Base-by-base conservation (phyloP, 305 asterid genomes). In the Vinca major region DNA sequence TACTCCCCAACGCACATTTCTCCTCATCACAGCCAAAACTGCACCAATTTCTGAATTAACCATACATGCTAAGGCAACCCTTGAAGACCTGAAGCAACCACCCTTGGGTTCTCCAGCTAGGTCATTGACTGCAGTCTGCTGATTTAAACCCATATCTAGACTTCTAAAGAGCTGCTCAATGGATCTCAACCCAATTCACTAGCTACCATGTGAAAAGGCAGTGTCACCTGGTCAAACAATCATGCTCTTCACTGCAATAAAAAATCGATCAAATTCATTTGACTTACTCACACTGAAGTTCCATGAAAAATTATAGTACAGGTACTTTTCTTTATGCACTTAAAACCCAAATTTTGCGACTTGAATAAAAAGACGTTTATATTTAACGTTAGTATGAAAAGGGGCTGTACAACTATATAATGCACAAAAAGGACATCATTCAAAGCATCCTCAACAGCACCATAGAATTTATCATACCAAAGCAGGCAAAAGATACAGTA, bases 21-120 rank as follows among this genome's bases (percentile, higher is more conserved):
- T 86, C 86, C 97, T 88, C 97, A 93, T 93, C 71, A 93, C 99
- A 69, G 97, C 91, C 88, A 89, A 85, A 79, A 90, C 99, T 4
- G 96, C 95, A 67, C 96, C 99, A 62, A 93, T 90, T 82, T 93
- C 99, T 66, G 99, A 89, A 80, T 85, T 90, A 75, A 93, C 80
- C 83, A 89, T 85, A 68, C 95, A 90, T 65, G 94, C 96, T 74
- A 88, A 80, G 78, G 97, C 85, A 62, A 84, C 92, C 62, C 87
- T 85, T 55, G 96, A 82, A 65, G 86, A 86, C 86, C 76, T 88
- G 72, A 54, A 20, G 63, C 74, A 57, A 77, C 68, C 37, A 68
- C 68, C 62, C 41, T 68, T 77, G 75, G 89, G 81, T 49, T 77
- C 83, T 75, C 78, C 82, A 41, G 63, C 72, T 78, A 72, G 63